phyloP scores from a whole-genome alignment of 192 early-diverging fungal species.

The Coemansia erecta region DNA sequence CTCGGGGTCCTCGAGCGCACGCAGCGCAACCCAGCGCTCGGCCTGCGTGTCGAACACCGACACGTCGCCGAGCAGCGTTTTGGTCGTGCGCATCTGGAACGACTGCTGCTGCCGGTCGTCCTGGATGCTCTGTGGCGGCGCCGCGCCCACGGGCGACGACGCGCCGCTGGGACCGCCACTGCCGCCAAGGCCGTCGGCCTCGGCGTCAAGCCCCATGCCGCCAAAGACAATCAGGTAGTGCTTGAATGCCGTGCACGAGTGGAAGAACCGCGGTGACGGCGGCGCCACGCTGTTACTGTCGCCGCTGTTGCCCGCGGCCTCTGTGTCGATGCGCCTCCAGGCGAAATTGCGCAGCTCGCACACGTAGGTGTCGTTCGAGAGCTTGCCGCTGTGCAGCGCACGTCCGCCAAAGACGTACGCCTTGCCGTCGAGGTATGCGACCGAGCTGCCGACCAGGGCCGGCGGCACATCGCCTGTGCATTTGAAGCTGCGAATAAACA shows the following conservation, averaged over 20 bases:
- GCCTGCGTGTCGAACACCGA: conserved; percentile 59
- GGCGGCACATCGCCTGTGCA: conserved; percentile 70
- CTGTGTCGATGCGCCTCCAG: conserved; percentile 60
- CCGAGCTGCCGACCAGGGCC: conserved; percentile 67
- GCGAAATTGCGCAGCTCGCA: conserved; percentile 62
- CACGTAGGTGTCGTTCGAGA: conserved; percentile 68
- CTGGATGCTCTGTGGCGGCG: conserved; percentile 13
- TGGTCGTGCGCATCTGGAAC: conserved; percentile 55
- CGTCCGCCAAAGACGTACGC: conserved; percentile 73
- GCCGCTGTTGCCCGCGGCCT: neutral
- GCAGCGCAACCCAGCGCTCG: conserved; percentile 53
- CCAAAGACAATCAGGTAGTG: conserved; percentile 70
- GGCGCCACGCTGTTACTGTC: conserved; percentile 1
- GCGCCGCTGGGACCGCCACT: conserved; percentile 4
- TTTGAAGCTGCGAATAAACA: conserved; percentile 53
- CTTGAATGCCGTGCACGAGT: conserved; percentile 69
- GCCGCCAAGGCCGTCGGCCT: conserved; percentile 12
- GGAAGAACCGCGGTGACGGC: conserved; percentile 65
- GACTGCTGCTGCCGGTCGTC: conserved; percentile 52
- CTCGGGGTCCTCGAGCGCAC: conserved; percentile 16
- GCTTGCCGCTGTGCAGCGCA: conserved; percentile 62
- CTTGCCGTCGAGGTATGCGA: conserved; percentile 58
- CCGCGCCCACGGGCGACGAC: conserved; percentile 2
- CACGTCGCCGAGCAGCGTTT: conserved; percentile 67
- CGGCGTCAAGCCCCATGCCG: conserved; percentile 67